Evolutionary conservation across 2,329 filamentous ascomycete species (phyloP).

Genomic region (Fusarium napiforme): DNA sequence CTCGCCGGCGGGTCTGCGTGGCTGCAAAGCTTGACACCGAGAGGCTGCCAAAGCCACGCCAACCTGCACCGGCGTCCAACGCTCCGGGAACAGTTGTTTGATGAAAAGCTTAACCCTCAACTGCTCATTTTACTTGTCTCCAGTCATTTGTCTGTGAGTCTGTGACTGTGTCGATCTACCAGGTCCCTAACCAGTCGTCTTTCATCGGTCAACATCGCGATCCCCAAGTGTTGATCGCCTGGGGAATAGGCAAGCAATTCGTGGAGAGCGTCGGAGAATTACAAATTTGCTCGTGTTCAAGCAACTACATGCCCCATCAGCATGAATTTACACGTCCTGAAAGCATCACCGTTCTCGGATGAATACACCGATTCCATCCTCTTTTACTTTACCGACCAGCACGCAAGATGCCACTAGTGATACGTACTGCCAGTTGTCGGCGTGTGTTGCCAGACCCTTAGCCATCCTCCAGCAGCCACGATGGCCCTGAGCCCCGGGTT

Average conservation of each 20-base stretch:
- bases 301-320: background rate
- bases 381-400: conserved; percentile 4
- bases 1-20: conserved; percentile 21
- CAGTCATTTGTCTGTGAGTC: conserved; percentile 11
- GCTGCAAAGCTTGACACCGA: conserved; percentile 24
- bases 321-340: background rate
- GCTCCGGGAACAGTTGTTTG: conserved; percentile 28
- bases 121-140: conserved; percentile 40
- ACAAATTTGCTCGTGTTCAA: background rate
- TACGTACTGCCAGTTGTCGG: conserved; percentile 26
- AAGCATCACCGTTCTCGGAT: background rate
- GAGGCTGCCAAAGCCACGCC: conserved; percentile 24
- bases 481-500: conserved; percentile 34
- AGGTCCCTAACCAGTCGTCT: conserved; percentile 11
- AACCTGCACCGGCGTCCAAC: conserved; percentile 35
- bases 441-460: conserved; percentile 11
- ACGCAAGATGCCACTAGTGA: conserved; percentile 2
- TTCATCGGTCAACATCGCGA: conserved; percentile 32
- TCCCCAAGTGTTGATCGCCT: conserved; percentile 16
- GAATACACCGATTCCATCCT: conserved; percentile 2
- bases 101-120: conserved; percentile 35
- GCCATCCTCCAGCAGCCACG: conserved; percentile 35
- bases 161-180: conserved; percentile 29
- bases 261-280: conserved; percentile 18
- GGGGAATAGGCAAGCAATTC: conserved; percentile 12